phyloP scores from a whole-genome alignment of 1,284 basidiomycete genomes.

The Flammula alnicola region DNA sequence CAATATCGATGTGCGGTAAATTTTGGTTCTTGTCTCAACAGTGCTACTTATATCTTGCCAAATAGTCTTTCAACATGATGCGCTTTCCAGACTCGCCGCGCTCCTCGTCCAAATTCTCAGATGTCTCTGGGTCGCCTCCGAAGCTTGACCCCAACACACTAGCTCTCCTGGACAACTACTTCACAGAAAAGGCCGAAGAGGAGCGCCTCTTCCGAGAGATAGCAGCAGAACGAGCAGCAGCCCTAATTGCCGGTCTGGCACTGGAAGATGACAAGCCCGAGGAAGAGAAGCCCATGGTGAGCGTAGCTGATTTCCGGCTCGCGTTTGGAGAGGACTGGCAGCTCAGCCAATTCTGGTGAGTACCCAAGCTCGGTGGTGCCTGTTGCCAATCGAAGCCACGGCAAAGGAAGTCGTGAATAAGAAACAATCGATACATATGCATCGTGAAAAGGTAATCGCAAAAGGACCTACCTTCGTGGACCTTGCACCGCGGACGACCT shows the following conservation, averaged over 20 bases:
- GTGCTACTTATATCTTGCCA: background rate
- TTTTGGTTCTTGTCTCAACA: background rate
- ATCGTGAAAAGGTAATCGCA: too few relatives aligned
- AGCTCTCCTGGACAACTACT: slow-evolving; percentile 43
- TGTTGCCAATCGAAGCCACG: too few relatives aligned
- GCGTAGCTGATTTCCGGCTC: slow-evolving; percentile 44
- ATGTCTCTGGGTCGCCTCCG: slow-evolving; percentile 40
- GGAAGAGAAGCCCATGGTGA: slow-evolving; percentile 40
- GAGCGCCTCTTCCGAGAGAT: slow-evolving; percentile 44
- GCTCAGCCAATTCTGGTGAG: slow-evolving; percentile 53
- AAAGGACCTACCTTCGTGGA: too few relatives aligned
- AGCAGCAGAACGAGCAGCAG: slow-evolving; percentile 37
- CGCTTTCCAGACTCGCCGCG: slow-evolving; percentile 26
- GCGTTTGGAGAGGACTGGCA: slow-evolving; percentile 53
- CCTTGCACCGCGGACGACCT: background rate
- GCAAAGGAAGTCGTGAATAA: too few relatives aligned
- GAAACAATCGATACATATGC: too few relatives aligned
- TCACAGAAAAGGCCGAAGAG: slow-evolving; percentile 44
- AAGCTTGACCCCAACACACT: slow-evolving; percentile 40
- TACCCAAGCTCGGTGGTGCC: slow-evolving; percentile 13
- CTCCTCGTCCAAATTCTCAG: slow-evolving; percentile 29
- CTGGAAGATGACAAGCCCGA: slow-evolving; percentile 26
- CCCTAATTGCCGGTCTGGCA: slow-evolving; percentile 35
- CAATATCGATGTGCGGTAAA: background rate
- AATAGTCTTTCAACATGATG: slow-evolving; percentile 3